phyloP scores from a whole-genome alignment of 2,329 filamentous ascomycete species.

The Fusarium luffae region DNA sequence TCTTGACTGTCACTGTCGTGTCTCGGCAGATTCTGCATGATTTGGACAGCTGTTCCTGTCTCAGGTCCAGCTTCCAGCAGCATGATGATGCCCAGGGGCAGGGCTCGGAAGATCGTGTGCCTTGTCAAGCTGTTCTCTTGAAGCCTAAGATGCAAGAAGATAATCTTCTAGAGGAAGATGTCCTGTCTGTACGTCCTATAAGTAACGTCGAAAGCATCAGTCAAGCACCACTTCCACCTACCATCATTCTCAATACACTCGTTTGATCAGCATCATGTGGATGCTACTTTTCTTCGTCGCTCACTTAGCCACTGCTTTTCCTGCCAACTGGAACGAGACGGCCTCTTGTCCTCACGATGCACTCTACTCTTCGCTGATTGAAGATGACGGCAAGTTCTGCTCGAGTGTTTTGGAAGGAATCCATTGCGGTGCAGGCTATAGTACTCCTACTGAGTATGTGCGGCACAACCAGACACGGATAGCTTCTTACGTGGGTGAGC shows the following conservation, averaged over 20 bases:
- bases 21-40: slow-evolving; percentile 37
- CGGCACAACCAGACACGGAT: slow-evolving; percentile 46
- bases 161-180: not conserved
- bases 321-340: slow-evolving; percentile 30
- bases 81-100: not conserved
- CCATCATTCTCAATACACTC: slow-evolving; percentile 22
- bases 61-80: not conserved
- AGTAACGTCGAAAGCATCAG: slow-evolving; percentile 25
- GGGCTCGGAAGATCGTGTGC: not conserved
- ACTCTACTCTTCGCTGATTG: slow-evolving; percentile 47
- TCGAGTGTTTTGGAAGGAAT: slow-evolving; percentile 44
- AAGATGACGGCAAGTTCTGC: slow-evolving; percentile 46
- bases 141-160: not conserved
- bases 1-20: slow-evolving; percentile 9
- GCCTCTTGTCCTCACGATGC: slow-evolving; percentile 44
- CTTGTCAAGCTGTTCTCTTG: not conserved
- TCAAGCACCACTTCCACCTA: not conserved
- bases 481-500: slow-evolving; percentile 48
- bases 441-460: slow-evolving; percentile 47
- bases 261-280: slow-evolving; percentile 39
- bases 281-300: slow-evolving; percentile 27
- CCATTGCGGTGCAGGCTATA: slow-evolving; percentile 38
- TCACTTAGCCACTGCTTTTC: slow-evolving; percentile 20
- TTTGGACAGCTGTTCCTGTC: slow-evolving; percentile 5
- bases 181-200: slow-evolving; percentile 24